A percentile compares a stretch with the other conserved stretches of the same genome.
Conservation (phyloP, 495 filamentous ascomycete genomes). For the Antarctomyces pellizariae region DNA sequence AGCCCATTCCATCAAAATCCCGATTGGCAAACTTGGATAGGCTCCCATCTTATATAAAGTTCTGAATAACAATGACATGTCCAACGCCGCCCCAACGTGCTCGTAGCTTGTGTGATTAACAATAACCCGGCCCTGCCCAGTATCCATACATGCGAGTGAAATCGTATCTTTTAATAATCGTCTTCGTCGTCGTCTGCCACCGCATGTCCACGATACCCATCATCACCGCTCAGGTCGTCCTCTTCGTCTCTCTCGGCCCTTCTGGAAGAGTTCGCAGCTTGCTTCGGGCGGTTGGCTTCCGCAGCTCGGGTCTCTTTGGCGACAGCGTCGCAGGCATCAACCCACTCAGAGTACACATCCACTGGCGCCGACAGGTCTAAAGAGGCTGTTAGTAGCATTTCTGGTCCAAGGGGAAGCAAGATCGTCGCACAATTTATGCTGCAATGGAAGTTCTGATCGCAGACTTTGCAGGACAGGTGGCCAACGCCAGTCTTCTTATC, state of each 20-base stretch:
- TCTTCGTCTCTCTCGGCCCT: conserved; percentile 18
- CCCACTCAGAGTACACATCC: conserved; percentile 95
- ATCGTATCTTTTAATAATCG: no score
- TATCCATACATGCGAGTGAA: no score
- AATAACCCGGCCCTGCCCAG: no score
- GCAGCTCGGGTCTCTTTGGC: conserved; percentile 27
- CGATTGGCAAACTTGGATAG: no score
- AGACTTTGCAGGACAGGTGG: conserved; percentile 68
- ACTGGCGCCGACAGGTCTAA: conserved; percentile 70
- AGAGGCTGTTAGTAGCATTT: conserved; percentile 1
- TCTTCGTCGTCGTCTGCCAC: conserved; percentile 15
- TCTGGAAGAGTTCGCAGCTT: no score
- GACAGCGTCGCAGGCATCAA: conserved; percentile 80
- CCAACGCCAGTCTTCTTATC: conserved; percentile 81
- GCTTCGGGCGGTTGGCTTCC: no score
- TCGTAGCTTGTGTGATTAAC: no score
- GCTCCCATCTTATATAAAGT: no score
- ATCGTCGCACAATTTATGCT: conserved; percentile 61
- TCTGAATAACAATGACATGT: no score
- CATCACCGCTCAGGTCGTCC: conserved; percentile 14
- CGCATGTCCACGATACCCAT: conserved; percentile 9
- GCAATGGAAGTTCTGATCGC: conserved; percentile 80
- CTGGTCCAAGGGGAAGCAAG: no score
- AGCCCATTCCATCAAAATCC: no score
- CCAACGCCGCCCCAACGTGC: no score